Conservation (phyloP, 2,329 filamentous ascomycete genomes). For the Clathrospora elynae region DNA sequence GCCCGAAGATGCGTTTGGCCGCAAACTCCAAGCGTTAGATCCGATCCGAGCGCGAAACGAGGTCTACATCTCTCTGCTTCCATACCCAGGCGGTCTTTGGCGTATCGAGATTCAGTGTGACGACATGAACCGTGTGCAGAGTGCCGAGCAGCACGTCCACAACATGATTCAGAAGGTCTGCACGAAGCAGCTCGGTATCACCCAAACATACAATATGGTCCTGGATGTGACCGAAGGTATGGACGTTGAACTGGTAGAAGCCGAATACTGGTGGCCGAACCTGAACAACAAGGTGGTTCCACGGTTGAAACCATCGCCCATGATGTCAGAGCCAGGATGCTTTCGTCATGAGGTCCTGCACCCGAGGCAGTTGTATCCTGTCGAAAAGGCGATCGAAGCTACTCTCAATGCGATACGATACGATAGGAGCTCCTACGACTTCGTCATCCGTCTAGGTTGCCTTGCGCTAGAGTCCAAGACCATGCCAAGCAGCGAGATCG, state of each 20-base stretch:
- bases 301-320: slow-evolving; percentile 18
- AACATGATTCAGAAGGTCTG: slow-evolving; percentile 30
- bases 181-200: slow-evolving; percentile 13
- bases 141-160: slow-evolving; percentile 28
- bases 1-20: slow-evolving; percentile 36
- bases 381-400: too few species aligned
- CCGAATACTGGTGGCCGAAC: slow-evolving; percentile 38
- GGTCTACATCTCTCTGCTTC: slow-evolving; percentile 35
- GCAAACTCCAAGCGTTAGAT: slow-evolving; percentile 36
- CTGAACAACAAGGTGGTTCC: slow-evolving; percentile 26
- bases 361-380: slow-evolving; percentile 16
- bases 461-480: slow-evolving; percentile 27
- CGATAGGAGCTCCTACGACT: slow-evolving; percentile 34
- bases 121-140: slow-evolving; percentile 18
- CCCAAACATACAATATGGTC: slow-evolving; percentile 27
- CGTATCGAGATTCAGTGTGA: slow-evolving; percentile 31
- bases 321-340: slow-evolving; percentile 29
- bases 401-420: slow-evolving; percentile 31
- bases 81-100: slow-evolving; percentile 8
- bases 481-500: slow-evolving; percentile 18
- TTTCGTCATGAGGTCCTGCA: slow-evolving; percentile 28
- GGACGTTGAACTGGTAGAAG: slow-evolving; percentile 23
- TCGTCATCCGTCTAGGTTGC: slow-evolving; percentile 36
- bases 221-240: slow-evolving; percentile 35
- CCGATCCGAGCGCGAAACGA: slow-evolving; percentile 31